Evolutionary conservation across 805 yeast genomes (phyloP).

Genomic region (Teunomyces pallodes): DNA sequence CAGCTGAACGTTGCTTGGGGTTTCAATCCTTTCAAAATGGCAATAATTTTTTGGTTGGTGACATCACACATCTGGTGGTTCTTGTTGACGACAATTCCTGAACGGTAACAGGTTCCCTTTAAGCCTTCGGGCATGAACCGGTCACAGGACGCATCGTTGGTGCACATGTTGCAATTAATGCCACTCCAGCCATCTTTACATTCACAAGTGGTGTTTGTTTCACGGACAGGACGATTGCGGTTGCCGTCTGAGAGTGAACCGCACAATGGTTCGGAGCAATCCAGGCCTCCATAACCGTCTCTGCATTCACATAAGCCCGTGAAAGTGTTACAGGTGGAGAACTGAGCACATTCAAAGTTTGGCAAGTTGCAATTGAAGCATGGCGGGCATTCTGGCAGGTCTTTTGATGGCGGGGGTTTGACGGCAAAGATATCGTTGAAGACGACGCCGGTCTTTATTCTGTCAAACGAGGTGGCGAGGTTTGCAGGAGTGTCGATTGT

Average conservation of each 20-base stretch:
- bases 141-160: slow-evolving; percentile 71
- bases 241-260: slow-evolving; percentile 71
- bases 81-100: slow-evolving; percentile 77
- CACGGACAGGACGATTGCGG: slow-evolving; percentile 61
- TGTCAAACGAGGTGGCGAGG: slow-evolving; percentile 13
- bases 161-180: slow-evolving; percentile 88
- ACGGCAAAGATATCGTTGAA: slow-evolving; percentile 19
- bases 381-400: slow-evolving; percentile 59
- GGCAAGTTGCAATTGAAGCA: slow-evolving; percentile 95
- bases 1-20: slow-evolving; percentile 95
- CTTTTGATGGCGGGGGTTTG: too few species aligned
- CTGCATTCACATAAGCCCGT: slow-evolving; percentile 93
- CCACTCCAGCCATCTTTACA: slow-evolving; percentile 92
- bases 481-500: too few species aligned
- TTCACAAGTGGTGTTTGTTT: slow-evolving; percentile 53
- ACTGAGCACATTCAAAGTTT: slow-evolving; percentile 85
- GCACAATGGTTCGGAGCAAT: slow-evolving; percentile 85
- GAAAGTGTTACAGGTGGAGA: slow-evolving; percentile 79
- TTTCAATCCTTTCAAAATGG: slow-evolving; percentile 70
- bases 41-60: slow-evolving; percentile 80
- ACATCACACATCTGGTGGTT: slow-evolving; percentile 93
- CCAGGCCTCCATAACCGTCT: slow-evolving; percentile 90
- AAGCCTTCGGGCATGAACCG: slow-evolving; percentile 83
- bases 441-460: slow-evolving; percentile 19
- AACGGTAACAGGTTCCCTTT: slow-evolving; percentile 83